A percentile compares a stretch with the other conserved stretches of the same genome.
These are phyloP conservation scores for Fusarium sp. DNA, from an alignment of 2,329 filamentous ascomycete species.

Conservation along the genomic window DNA sequence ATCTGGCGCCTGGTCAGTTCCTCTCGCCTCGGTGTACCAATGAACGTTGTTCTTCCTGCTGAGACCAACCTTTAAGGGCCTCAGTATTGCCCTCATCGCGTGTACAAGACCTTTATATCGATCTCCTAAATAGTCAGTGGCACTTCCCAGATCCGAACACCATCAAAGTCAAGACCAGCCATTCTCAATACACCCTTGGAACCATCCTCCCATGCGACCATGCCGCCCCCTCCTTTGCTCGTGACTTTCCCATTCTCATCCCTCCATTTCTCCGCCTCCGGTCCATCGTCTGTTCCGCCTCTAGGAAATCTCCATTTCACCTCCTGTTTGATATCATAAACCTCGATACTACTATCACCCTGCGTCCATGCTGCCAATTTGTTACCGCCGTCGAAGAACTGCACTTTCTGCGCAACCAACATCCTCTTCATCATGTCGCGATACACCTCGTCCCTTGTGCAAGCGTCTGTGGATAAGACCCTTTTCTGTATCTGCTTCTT, in stretches of 20 bases:
- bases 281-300: constrained; percentile 21
- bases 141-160: constrained; percentile 20
- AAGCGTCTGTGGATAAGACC: constrained; percentile 2
- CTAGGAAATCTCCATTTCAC: constrained; percentile 27
- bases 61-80: neutral
- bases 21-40: neutral
- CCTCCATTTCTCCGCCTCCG: constrained; percentile 11
- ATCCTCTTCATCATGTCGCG: neutral
- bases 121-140: constrained; percentile 1
- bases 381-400: constrained; percentile 17
- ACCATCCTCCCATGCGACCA: constrained; percentile 22
- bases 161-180: constrained; percentile 20
- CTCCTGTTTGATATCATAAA: constrained; percentile 13
- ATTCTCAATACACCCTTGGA: neutral
- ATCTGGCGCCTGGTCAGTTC: neutral
- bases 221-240: neutral
- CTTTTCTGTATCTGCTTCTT: constrained; percentile 12
- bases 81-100: neutral
- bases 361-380: constrained; percentile 9
- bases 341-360: constrained; percentile 23
- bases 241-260: constrained; percentile 21
- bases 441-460: neutral
- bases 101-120: neutral
- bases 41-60: neutral
- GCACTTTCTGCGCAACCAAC: neutral